Evolutionary conservation across 2,329 filamentous ascomycete species (phyloP), one percentile per base, ranked within the genome.

Genomic region (Ophiosphaerella narmari): DNA sequence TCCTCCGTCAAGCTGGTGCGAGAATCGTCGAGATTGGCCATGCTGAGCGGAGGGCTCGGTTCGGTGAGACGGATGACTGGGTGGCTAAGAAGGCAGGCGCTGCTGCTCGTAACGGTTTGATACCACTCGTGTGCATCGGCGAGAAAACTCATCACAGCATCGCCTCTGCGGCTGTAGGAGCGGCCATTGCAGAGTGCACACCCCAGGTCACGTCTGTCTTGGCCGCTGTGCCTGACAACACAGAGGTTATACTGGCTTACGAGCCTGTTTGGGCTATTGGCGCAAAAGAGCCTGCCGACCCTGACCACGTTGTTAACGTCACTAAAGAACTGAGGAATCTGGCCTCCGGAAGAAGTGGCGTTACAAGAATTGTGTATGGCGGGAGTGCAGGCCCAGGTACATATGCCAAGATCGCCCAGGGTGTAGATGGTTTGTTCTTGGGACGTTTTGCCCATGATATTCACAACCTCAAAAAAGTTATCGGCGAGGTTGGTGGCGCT

Each of bases 251-350:
- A 6, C 80, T 95, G 49, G 90, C 90, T 1, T 95, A 95, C 67
- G 90, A 95, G 76, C 90, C 90, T 7, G 89, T 94, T 1, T 95
- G 90, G 90, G 90, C 90, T 1, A 95, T 94, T 71, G 90, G 90
- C 0, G 86, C 89, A 8, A 77, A 81, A 1, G 78, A 86, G 63
- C 90, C 90, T 2, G 90, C 90, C 0, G 81, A 81, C 7, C 82
- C 86, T 14, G 85, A 86, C 54, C 87, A 95, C 67, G 88, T 95
- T 0, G 81, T 87, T 4, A 81, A 78, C 33, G 89, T 94, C 2
- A 86, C 88, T 13, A 80, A 80, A 61, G 83, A 83, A 14, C 79
- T 92, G 41, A 80, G 86, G 46, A 79, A 83, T 23, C 76, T 81
- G 45, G 75, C 85, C 6, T 73, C 73, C 50, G 66, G 66, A 16